phyloP scores from a whole-genome alignment of 495 filamentous ascomycete genomes.

The Xylaria palmicola region DNA sequence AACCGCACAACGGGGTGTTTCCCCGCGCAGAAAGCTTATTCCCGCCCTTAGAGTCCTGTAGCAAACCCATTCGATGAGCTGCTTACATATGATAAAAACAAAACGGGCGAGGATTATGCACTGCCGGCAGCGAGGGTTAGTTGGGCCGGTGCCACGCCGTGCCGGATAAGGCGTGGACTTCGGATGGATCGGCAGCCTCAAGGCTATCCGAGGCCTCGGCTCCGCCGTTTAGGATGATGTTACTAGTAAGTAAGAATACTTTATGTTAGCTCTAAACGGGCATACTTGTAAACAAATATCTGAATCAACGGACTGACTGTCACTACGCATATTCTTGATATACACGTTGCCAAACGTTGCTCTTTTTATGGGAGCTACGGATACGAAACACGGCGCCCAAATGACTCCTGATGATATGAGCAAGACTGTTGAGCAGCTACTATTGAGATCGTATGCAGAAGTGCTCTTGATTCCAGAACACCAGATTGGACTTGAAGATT shows the following conservation, averaged over 20 bases:
- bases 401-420: not conserved
- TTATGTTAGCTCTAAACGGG: not conserved
- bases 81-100: not conserved
- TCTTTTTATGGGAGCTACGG: not conserved
- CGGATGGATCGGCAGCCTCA: not conserved
- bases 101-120: not conserved
- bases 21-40: not conserved
- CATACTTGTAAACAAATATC: not conserved
- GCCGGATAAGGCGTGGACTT: not conserved
- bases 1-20: not conserved
- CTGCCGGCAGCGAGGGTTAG: not conserved
- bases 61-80: not conserved
- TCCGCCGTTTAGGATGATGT: not conserved
- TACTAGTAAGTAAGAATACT: not conserved
- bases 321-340: not conserved
- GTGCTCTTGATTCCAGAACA: not conserved
- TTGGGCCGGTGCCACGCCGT: not conserved
- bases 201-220: not conserved
- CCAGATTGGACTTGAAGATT: slow-evolving; percentile 1
- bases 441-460: slow-evolving; percentile 1
- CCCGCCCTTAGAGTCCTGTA: not conserved
- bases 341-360: not conserved
- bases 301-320: not conserved
- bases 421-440: not conserved
- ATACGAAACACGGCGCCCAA: not conserved